phyloP scores from a whole-genome alignment of 2,329 filamentous ascomycete genomes.

The Aspergillus latus region DNA sequence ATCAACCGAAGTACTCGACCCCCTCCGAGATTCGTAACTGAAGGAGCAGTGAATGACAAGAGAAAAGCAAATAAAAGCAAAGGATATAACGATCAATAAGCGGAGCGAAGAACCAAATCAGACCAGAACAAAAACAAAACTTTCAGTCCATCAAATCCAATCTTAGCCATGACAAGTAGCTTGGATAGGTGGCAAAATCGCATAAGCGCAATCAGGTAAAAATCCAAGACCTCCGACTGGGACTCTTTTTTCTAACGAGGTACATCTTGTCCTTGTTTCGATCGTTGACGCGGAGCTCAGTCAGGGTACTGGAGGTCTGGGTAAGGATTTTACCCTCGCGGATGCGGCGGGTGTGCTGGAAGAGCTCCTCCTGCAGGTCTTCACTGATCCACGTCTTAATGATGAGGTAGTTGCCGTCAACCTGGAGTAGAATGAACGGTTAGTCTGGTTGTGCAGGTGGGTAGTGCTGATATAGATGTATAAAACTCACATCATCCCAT shows the following conservation, averaged over 20 bases:
- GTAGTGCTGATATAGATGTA: neutral
- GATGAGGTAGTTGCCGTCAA: slow-evolving; percentile 67
- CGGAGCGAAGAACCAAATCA: neutral
- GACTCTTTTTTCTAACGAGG: slow-evolving; percentile 48
- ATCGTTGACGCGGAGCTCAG: slow-evolving; percentile 45
- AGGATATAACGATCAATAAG: neutral
- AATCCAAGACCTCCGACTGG: slow-evolving; percentile 34
- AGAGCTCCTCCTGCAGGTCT: slow-evolving; percentile 69
- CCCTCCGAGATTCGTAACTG: neutral
- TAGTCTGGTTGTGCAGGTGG: neutral
- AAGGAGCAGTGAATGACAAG: neutral
- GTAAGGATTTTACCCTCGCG: slow-evolving; percentile 53
- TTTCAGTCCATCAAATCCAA: no score
- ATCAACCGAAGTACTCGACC: neutral
- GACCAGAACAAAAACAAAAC: neutral
- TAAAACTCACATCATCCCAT: slow-evolving; percentile 45
- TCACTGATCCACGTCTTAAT: slow-evolving; percentile 73
- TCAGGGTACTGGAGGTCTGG: slow-evolving; percentile 37
- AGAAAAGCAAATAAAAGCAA: neutral
- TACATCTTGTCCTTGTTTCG: slow-evolving; percentile 46
- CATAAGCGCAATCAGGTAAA: slow-evolving; percentile 28
- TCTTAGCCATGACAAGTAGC: no score
- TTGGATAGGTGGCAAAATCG: no score
- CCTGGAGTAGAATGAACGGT: slow-evolving; percentile 25
- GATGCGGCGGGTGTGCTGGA: slow-evolving; percentile 66